These are phyloP conservation scores for Plasmodium gaboni DNA, from an alignment of 169 alveolate species.

Conservation along the genomic window DNA sequence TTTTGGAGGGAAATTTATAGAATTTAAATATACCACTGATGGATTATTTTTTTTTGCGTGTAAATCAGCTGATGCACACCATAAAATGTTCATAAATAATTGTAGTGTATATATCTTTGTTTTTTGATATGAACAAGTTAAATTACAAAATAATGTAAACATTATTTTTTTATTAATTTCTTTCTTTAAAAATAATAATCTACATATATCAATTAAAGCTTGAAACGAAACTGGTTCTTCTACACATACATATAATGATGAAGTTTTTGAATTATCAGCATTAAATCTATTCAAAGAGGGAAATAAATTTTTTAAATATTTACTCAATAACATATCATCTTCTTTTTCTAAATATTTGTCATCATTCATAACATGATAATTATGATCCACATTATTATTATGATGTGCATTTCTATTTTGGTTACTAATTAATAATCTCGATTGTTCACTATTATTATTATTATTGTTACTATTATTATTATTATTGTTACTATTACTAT, in stretches of 20 bases:
- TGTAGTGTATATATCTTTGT: conserved; percentile 73
- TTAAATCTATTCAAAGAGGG: conserved; percentile 25
- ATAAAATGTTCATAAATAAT: conserved; percentile 79
- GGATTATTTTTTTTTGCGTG: conserved; percentile 67
- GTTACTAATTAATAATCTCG: conserved; percentile 17
- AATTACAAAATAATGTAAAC: conserved; percentile 81
- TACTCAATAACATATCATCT: conserved; percentile 61
- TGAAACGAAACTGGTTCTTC: conserved; percentile 76
- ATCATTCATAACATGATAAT: conserved; percentile 42
- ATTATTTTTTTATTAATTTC: conserved; percentile 83
- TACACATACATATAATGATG: conserved; percentile 70
- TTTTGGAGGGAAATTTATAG: conserved; percentile 63
- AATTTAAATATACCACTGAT: conserved; percentile 11
- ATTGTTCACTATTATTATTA: background rate
- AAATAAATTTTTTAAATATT: conserved; percentile 72
- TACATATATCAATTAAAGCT: conserved; percentile 82
- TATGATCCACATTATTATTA: conserved; percentile 22
- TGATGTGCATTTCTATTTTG: conserved; percentile 17
- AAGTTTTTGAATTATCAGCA: conserved; percentile 12
- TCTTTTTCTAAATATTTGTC: conserved; percentile 71
- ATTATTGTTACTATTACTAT: conserved; percentile 5
- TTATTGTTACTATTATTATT: conserved; percentile 6
- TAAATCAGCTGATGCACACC: conserved; percentile 78
- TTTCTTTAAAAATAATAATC: conserved; percentile 81
- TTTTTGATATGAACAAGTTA: conserved; percentile 64